A percentile compares a stretch with the other conserved stretches of the same genome.
Evolutionary conservation across 2,329 filamentous ascomycete genomes (phyloP).

Genomic region (Ophiostoma fasciatum): DNA sequence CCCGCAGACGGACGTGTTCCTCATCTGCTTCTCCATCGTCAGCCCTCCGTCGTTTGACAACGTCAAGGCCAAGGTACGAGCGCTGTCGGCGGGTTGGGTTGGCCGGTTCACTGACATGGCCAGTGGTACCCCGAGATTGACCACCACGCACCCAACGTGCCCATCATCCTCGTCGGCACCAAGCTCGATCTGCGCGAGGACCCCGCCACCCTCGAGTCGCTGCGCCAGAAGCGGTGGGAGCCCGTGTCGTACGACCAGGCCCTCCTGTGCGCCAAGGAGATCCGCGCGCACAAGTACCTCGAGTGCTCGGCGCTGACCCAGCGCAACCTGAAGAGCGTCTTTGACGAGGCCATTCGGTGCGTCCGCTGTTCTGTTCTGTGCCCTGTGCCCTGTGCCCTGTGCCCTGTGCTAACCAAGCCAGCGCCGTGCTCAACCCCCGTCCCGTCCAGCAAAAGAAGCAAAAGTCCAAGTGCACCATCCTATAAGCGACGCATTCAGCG

Average conservation of each 20-base stretch:
- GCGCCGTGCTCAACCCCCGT: constrained; percentile 57
- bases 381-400: background rate
- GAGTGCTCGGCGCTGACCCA: constrained; percentile 97
- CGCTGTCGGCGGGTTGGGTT: too few species aligned
- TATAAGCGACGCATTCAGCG: too few species aligned
- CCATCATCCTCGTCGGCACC: constrained; percentile 92
- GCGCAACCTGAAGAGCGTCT: constrained; percentile 94
- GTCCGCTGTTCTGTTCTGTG: background rate
- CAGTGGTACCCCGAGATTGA: constrained; percentile 98
- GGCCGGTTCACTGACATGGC: constrained; percentile 7
- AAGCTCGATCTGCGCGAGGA: constrained; percentile 95
- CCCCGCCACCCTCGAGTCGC: constrained; percentile 60
- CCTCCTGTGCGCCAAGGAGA: constrained; percentile 77
- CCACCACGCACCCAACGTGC: constrained; percentile 87
- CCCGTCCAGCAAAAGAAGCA: constrained; percentile 43
- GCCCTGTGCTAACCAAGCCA: constrained; percentile 21
- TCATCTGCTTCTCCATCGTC: constrained; percentile 97
- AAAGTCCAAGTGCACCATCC: constrained; percentile 54
- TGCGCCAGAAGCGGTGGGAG: constrained; percentile 88
- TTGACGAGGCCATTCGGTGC: constrained; percentile 95
- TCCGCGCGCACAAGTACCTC: constrained; percentile 90
- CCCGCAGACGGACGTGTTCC: constrained; percentile 94
- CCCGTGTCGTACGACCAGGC: constrained; percentile 94
- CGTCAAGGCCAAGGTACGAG: constrained; percentile 82
- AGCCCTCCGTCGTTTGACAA: constrained; percentile 97